Base-by-base conservation (phyloP, 1,139 yeast species). In the Pneumocystis jirovecii region DNA sequence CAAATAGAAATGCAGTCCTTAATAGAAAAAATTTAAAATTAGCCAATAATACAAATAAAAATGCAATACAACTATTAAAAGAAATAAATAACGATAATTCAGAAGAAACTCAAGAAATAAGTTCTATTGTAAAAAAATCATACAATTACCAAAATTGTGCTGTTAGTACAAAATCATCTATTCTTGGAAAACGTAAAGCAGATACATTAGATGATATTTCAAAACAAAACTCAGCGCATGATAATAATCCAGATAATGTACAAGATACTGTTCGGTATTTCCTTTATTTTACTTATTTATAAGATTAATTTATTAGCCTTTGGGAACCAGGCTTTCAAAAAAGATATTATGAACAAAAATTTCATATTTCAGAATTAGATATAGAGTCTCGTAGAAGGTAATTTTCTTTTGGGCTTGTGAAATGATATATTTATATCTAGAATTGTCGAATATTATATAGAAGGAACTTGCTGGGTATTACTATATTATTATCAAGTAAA, bases 401-500 rank as follows among this genome's bases (percentile, higher is more conserved):
- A 37, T 37, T 40, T 60, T 10, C 31, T 31, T 60, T 60, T 50
- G 10, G n/a, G 4, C 34, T 12, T 31, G 8, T 31, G 12, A 60
- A 60, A 25, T 12, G 21, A 31, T 60, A 19, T 60, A 21, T 12
- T 60, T 39, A 60, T 42, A 29, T 60, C 45, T 37, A 60, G 61
- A 15, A 84, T 93, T 72, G 91, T 86, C 0, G 79, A 79, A 64
- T 82, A 85, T 66, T 95, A 95, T 73, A 82, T 95, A 67, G 97
- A 93, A 75, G 99, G 99, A 68, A 87, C 93, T 6, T 85, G 96
- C 21, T 95, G 99, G 99, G 96, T 87, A 0, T 79, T 93, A 68
- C 76, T 88, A 66, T 95, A 95, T 75, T 95, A 95, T 76, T 93
- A 89, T 74, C 98, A 93, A 76, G 57, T 50, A 25, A 50, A 50